Base-by-base conservation (phyloP, 2,329 filamentous ascomycete genomes). In the Penicillium sp. region DNA sequence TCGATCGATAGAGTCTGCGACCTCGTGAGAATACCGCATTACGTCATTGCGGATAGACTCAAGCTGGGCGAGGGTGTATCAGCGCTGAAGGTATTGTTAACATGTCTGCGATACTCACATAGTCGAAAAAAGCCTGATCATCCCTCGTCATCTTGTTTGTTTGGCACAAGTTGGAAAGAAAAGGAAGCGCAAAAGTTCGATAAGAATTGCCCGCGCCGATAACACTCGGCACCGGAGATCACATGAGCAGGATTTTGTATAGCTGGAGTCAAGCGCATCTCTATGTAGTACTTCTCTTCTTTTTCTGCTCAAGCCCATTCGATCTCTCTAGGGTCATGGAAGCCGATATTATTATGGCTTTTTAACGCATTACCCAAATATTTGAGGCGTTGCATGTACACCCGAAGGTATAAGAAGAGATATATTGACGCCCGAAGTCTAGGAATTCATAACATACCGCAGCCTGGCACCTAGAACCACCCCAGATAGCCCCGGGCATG, bases 1-100 rank as follows among this genome's bases (percentile, higher is more conserved):
- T 50, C 80, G 78, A 71, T 96, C 89, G 67, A 95, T 82, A 58
- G 85, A 86, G 56, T 89, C 86, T 66, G 89, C 89, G 53, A 92
- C 79, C 45, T 88, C 80, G 59, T 79, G 77, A 13, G 86, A 84
- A 69, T 89, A 90, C 56, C 77, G 78, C 54, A 80, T 81, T 66
- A 92, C 77, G 63, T 91, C 83, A 71, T 81, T 75, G 10, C 80
- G 78, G 56, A 83, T 77, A 50, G 76, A 78, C 39, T 79, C 72
- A 44, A 83, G 75, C 80, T 83, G 56, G 35, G 41, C 19, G 11
- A 40, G 40, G 41, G 27, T 31, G 19, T 43, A 49, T 64, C 29
- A 64, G 52, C 29, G 22, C 30, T 16, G 4, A 22, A 2, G 11
- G 33, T 16, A 11, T 14, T 33, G 49, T 16, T 40, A 38, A 16